Base-by-base conservation (phyloP, 345 rosid genomes). In the Kandelia obovata region DNA sequence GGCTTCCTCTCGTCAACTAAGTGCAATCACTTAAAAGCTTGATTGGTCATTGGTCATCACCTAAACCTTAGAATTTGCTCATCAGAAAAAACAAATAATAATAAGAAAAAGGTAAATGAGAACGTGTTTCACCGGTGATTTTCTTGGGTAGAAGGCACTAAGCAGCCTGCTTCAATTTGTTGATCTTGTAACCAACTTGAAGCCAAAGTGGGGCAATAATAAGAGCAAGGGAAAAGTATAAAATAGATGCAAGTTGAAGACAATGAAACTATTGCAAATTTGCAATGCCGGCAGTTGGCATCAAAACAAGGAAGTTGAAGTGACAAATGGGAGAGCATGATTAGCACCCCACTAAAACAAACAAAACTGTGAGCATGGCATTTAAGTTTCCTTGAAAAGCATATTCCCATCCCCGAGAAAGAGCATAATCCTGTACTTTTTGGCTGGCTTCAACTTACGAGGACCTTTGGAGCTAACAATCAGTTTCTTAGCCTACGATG, bases 401-500 rank as follows among this genome's bases (percentile, higher is more conserved):
- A 68, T 65, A 71, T 74, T 68, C 73, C 46, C 68, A 7, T 34
- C 1, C 37, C 10, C 37, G 9, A 34, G 1, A 10, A 7, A 6
- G 21, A 34, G 21, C 27, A 10, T 31, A 16, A 34, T 34, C 37
- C 37, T 59, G 1, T 25, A 49, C 8, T 65, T 65, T 37, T 19
- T 7, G 21, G 17, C 34, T 34, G 37, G 17, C 34, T 34, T n/a
- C 35, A 21, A 53, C 25, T 52, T 43, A 63, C 2, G n/a, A 27
- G 62, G 71, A 68, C 31, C 62, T 61, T 25, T 25, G 62, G 62
- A 26, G n/a, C n/a, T 4, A 31, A 62, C 23, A 52, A 28, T 39
- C 37, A 23, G 25, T 39, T 25, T 39, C 62, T 25, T 17, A 57
- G 28, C 19, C 37, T 58, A 68, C 72, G 73, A 77, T 74, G 71